Conservation (phyloP, 805 yeast genomes). For the Saccharomycopsis amapae region DNA sequence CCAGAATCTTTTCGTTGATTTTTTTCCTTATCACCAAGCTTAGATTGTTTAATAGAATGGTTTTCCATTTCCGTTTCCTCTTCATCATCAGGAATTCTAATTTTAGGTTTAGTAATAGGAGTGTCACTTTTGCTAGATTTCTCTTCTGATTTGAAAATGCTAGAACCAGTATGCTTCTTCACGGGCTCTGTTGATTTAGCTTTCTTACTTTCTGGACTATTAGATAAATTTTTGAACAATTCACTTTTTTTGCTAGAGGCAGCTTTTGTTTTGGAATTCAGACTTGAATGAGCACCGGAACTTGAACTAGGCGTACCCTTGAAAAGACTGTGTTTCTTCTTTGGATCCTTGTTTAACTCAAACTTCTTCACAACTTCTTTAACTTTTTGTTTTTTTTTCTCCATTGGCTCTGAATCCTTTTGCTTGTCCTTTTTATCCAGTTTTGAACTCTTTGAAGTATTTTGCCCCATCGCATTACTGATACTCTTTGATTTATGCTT, state of each 20-base stretch:
- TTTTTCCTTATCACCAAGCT: too few species aligned
- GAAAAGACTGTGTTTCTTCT: constrained; percentile 19
- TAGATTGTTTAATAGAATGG: too few species aligned
- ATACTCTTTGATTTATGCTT: constrained; percentile 1
- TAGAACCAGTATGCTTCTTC: background rate
- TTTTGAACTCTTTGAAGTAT: background rate
- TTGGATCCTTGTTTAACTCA: constrained; percentile 9
- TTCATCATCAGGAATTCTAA: constrained; percentile 5
- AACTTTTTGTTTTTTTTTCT: constrained; percentile 8
- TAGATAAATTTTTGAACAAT: constrained; percentile 7
- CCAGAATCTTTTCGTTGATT: too few species aligned
- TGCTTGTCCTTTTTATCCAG: constrained; percentile 1
- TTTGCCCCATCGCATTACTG: background rate
- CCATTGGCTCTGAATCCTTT: background rate
- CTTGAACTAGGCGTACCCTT: background rate
- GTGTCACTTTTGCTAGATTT: background rate
- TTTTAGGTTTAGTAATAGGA: background rate
- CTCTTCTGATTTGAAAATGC: background rate
- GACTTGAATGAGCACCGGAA: too few species aligned
- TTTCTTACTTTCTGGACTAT: background rate
- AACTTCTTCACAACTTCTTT: constrained; percentile 11
- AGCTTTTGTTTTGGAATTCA: too few species aligned
- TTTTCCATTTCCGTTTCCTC: too few species aligned
- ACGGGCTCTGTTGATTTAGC: background rate
- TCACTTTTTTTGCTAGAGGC: constrained; percentile 13